Conservation (phyloP, 768 basidiomycete genomes). For the Suillus paluster region DNA sequence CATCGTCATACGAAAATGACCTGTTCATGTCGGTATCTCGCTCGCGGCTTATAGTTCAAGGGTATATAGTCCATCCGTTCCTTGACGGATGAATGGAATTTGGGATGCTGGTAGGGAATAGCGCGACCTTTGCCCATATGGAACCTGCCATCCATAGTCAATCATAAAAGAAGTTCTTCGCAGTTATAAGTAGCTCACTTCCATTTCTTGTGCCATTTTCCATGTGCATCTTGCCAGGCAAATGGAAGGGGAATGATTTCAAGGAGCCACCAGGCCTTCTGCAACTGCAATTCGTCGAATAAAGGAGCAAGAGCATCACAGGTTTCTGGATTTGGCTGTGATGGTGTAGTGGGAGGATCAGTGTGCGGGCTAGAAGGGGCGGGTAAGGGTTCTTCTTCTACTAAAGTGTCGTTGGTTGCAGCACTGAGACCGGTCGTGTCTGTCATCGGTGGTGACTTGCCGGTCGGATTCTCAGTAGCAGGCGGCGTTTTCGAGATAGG, state of each 20-base stretch:
- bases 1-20: constrained; percentile 49
- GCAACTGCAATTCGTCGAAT: constrained; percentile 52
- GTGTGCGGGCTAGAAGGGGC: not conserved
- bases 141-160: constrained; percentile 18
- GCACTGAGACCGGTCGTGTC: not conserved
- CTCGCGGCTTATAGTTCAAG: constrained; percentile 62
- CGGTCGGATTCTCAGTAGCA: not conserved
- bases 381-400: not conserved
- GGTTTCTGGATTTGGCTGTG: constrained; percentile 15
- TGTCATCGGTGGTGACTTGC: not conserved
- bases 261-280: constrained; percentile 68
- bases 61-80: constrained; percentile 52
- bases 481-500: constrained; percentile 16
- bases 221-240: constrained; percentile 58
- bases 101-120: constrained; percentile 50
- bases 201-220: constrained; percentile 57
- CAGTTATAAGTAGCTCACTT: constrained; percentile 47
- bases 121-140: constrained; percentile 62
- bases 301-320: constrained; percentile 51
- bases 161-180: constrained; percentile 3
- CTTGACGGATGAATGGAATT: constrained; percentile 68
- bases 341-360: not conserved
- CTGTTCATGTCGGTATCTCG: constrained; percentile 50
- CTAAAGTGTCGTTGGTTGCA: not conserved
- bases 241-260: constrained; percentile 63